Conservation (phyloP, 148 eudicot genomes). For the Amaranthus cruentus region DNA sequence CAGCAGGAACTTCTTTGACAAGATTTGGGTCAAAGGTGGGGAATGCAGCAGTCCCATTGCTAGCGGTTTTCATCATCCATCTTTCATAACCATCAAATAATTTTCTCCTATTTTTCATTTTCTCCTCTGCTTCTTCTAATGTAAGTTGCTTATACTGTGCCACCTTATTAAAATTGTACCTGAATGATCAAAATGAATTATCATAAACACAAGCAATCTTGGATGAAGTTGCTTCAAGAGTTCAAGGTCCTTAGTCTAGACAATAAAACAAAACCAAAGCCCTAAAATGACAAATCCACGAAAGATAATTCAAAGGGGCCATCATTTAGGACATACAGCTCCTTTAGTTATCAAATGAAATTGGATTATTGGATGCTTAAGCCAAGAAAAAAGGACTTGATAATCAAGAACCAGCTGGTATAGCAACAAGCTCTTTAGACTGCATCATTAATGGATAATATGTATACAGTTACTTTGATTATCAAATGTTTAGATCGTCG, state of each 20-base stretch:
- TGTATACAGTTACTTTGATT: constrained; percentile 12
- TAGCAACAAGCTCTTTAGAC: constrained; percentile 84
- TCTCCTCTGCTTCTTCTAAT: constrained; percentile 96
- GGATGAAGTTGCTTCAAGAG: neutral
- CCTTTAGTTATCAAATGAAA: too few species aligned
- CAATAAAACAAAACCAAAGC: too few species aligned
- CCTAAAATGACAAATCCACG: too few species aligned
- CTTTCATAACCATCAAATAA: constrained; percentile 88
- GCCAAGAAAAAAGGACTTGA: neutral
- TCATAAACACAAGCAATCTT: neutral
- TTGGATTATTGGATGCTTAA: too few species aligned
- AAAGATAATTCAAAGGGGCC: too few species aligned
- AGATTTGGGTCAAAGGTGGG: constrained; percentile 58
- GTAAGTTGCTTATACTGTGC: constrained; percentile 97
- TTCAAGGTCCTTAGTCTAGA: too few species aligned
- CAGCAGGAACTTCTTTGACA: constrained; percentile 46
- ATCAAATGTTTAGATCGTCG: too few species aligned
- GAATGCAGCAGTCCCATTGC: constrained; percentile 79
- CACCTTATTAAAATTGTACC: constrained; percentile 96
- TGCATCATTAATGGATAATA: constrained; percentile 84
- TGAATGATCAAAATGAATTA: constrained; percentile 20
- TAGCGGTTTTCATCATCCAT: constrained; percentile 99
- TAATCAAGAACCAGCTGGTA: constrained; percentile 93
- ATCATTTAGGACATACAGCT: too few species aligned
- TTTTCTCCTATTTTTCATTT: constrained; percentile 90